Conservation (phyloP, 1,284 basidiomycete genomes). For the Pseudozyma pruni region DNA sequence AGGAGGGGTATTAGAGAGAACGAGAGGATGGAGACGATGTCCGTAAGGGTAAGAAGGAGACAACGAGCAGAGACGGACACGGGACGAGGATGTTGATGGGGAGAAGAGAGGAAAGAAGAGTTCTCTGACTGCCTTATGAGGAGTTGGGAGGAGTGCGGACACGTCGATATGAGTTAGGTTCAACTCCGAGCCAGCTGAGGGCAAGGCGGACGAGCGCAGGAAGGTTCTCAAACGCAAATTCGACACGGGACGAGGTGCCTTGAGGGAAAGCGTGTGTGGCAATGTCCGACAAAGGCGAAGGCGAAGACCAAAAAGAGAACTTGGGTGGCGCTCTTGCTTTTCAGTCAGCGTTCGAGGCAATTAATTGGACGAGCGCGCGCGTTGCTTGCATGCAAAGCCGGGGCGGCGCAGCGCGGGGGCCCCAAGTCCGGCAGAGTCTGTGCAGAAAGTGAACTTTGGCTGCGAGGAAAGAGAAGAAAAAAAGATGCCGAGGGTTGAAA, state of each 20-base stretch:
- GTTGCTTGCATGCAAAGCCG: neutral
- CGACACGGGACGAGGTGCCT: constrained; percentile 2
- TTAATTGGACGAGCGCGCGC: neutral
- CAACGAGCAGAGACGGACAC: constrained; percentile 12
- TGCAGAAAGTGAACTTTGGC: neutral
- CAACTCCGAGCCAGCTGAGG: neutral
- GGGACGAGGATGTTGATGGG: neutral
- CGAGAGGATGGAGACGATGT: constrained; percentile 1
- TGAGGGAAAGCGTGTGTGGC: constrained; percentile 2
- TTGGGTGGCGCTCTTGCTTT: constrained; percentile 7
- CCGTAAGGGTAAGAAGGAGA: constrained; percentile 17
- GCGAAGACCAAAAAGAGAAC: constrained; percentile 3
- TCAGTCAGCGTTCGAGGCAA: constrained; percentile 6
- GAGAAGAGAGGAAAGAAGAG: neutral
- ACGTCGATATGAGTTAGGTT: constrained; percentile 27
- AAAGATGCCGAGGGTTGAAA: constrained; percentile 8
- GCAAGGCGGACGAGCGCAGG: constrained; percentile 3
- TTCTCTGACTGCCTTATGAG: constrained; percentile 20
- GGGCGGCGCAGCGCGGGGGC: neutral
- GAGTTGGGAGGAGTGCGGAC: neutral
- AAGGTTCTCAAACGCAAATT: neutral
- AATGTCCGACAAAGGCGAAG: constrained; percentile 3
- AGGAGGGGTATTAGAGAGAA: constrained; percentile 4
- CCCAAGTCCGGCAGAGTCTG: neutral
- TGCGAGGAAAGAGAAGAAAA: neutral